phyloP scores from a whole-genome alignment of 2,329 filamentous ascomycete species.

The Ophiostoma tasmaniense region DNA sequence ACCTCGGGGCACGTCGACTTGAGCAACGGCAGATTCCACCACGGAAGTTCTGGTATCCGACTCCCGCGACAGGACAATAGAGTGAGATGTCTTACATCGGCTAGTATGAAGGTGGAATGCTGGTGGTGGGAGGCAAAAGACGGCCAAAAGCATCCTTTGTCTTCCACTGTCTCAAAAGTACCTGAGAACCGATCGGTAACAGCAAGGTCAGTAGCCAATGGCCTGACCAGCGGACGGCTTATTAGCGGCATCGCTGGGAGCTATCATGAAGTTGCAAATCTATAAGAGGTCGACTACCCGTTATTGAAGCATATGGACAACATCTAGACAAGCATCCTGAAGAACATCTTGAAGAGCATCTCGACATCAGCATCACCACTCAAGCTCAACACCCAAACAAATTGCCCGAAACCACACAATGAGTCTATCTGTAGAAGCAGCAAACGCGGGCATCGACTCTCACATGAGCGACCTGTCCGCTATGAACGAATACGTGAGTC shows the following conservation, averaged over 20 bases:
- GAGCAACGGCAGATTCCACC: background rate
- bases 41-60: background rate
- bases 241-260: background rate
- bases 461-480: conserved; percentile 10
- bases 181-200: background rate
- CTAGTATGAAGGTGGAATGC: background rate
- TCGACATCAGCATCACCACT: background rate
- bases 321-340: too few species aligned
- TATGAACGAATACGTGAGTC: conserved; percentile 10
- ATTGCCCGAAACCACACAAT: background rate
- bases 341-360: too few species aligned
- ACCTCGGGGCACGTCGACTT: background rate
- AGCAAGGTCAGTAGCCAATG: background rate
- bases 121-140: background rate
- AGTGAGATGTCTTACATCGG: background rate
- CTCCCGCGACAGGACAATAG: background rate
- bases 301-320: background rate
- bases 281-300: background rate
- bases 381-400: background rate
- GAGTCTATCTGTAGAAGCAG: conserved; percentile 6
- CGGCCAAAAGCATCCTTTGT: background rate
- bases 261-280: background rate
- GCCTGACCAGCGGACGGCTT: background rate
- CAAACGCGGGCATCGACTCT: conserved; percentile 9
- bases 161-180: background rate